Evolutionary conservation across 306 rosid species (phyloP).

Genomic region (Prunus padus): DNA sequence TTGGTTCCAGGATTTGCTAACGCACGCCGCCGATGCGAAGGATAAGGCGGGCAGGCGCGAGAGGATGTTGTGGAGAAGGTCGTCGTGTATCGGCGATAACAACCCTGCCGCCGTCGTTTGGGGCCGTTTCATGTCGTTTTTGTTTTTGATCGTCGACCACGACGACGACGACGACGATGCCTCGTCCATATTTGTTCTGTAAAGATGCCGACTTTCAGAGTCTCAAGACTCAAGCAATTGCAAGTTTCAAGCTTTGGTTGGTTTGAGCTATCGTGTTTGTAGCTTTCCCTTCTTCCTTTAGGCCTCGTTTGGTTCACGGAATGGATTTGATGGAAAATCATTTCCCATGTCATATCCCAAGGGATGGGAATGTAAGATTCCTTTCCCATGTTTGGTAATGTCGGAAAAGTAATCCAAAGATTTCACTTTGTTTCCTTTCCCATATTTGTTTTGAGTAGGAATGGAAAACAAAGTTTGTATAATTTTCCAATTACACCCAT

Average conservation of each 20-base stretch:
- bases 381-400: too few species aligned
- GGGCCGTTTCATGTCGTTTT: not conserved
- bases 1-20: conserved; percentile 55
- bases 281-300: not conserved
- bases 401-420: too few species aligned
- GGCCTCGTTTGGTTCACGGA: too few species aligned
- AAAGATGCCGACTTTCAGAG: conserved; percentile 7
- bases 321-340: too few species aligned
- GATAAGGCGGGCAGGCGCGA: conserved; percentile 47
- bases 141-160: not conserved
- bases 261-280: not conserved
- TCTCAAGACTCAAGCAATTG: not conserved
- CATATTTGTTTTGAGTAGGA: too few species aligned
- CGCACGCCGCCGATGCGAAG: conserved; percentile 70
- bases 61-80: conserved; percentile 40
- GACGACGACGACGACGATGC: conserved; percentile 6
- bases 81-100: conserved; percentile 15
- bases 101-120: conserved; percentile 12
- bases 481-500: too few species aligned
- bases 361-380: too few species aligned
- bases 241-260: not conserved
- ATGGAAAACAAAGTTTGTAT: too few species aligned
- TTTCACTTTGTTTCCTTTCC: too few species aligned
- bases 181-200: conserved; percentile 3
- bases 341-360: too few species aligned